A percentile compares a stretch with the other conserved stretches of the same genome.
Evolutionary conservation across 2,329 filamentous ascomycete genomes (phyloP).

Genomic region (Epicoccum nigrum): DNA sequence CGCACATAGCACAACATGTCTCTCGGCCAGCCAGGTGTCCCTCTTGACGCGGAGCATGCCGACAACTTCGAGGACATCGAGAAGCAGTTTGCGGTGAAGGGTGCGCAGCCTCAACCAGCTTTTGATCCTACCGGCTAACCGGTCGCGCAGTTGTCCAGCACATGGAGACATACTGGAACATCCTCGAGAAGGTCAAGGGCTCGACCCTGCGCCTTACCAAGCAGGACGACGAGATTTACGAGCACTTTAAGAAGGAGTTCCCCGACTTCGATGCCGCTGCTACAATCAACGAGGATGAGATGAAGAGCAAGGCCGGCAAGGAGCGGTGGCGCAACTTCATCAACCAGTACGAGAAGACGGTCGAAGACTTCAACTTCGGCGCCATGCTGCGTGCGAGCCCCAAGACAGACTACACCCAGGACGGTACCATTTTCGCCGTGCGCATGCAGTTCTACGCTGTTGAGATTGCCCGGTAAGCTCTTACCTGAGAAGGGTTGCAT

Average conservation of each 20-base stretch:
- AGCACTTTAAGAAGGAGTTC: constrained; percentile 85
- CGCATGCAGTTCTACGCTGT: constrained; percentile 85
- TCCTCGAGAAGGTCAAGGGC: constrained; percentile 88
- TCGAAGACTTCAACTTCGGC: constrained; percentile 98
- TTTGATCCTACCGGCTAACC: constrained; percentile 33
- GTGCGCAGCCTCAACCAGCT: constrained; percentile 52
- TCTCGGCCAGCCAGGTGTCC: constrained; percentile 35
- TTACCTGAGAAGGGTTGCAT: not conserved
- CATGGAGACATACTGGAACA: constrained; percentile 95
- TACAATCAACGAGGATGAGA: constrained; percentile 85
- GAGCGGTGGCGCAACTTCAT: constrained; percentile 94
- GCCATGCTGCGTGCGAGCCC: constrained; percentile 84
- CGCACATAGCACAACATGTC: constrained; percentile 38
- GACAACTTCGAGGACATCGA: constrained; percentile 84
- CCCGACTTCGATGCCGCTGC: constrained; percentile 87
- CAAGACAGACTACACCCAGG: constrained; percentile 82
- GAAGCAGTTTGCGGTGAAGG: constrained; percentile 98
- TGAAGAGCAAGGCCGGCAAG: constrained; percentile 98
- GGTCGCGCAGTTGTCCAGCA: constrained; percentile 76
- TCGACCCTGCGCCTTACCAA: constrained; percentile 90
- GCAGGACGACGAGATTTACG: constrained; percentile 92
- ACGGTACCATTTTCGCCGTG: constrained; percentile 88
- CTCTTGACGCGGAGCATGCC: constrained; percentile 61
- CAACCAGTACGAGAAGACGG: constrained; percentile 88
- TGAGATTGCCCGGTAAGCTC: constrained; percentile 70